Percentiles rank a stretch among this genome's conserved stretches.
Conservation (phyloP, 78 protist genomes). For the Isochrysis galbana region DNA sequence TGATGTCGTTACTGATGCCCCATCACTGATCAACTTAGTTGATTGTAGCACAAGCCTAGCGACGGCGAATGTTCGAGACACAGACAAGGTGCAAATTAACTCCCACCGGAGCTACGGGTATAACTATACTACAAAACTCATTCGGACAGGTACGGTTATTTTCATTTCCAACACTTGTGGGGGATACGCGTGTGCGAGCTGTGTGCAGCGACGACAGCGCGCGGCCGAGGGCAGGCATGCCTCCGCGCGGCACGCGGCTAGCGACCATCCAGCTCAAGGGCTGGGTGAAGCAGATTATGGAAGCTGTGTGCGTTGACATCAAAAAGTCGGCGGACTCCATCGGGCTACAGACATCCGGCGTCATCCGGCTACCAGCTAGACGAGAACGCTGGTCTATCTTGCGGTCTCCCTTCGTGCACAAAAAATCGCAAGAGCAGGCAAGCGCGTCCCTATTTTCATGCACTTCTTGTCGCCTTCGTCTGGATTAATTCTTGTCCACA, state of each 20-base stretch:
- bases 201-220: too few species aligned
- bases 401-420: constrained; percentile 8
- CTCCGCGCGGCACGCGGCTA: neutral
- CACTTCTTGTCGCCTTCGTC: neutral
- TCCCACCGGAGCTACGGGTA: too few species aligned
- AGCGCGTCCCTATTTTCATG: neutral
- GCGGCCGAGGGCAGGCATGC: too few species aligned
- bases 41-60: too few species aligned
- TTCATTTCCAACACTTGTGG: too few species aligned
- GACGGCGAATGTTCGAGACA: too few species aligned
- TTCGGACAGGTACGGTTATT: too few species aligned
- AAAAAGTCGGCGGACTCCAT: neutral
- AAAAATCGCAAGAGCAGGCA: neutral
- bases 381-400: neutral
- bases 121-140: too few species aligned
- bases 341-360: neutral
- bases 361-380: neutral
- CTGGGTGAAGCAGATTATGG: neutral
- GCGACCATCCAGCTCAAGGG: neutral
- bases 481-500: neutral
- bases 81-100: too few species aligned
- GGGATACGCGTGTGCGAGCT: too few species aligned
- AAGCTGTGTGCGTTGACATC: neutral
- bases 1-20: too few species aligned
- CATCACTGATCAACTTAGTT: too few species aligned